phyloP scores from a whole-genome alignment of 2,329 filamentous ascomycete species.

The Aspergillus puulaauensis region DNA sequence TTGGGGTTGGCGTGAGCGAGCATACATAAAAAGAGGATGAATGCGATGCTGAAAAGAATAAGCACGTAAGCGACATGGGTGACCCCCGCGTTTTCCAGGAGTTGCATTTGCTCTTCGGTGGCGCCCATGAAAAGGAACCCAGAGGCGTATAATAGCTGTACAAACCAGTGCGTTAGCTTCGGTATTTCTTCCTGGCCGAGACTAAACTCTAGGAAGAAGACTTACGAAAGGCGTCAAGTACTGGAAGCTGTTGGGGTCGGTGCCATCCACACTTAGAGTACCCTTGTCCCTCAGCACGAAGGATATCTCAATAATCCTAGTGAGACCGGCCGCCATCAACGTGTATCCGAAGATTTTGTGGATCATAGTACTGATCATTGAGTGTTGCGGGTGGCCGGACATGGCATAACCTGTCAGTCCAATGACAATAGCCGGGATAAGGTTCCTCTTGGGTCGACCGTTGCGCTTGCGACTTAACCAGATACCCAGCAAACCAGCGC shows the following conservation, averaged over 20 bases:
- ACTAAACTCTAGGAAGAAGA: constrained; percentile 22
- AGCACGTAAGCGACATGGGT: constrained; percentile 91
- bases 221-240: constrained; percentile 69
- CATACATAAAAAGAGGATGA: constrained; percentile 82
- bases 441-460: constrained; percentile 84
- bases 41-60: constrained; percentile 86
- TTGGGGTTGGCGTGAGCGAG: constrained; percentile 24
- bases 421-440: constrained; percentile 89
- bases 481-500: constrained; percentile 82
- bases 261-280: constrained; percentile 64
- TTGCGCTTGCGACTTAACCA: constrained; percentile 86
- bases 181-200: neutral
- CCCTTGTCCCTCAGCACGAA: constrained; percentile 78
- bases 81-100: constrained; percentile 71
- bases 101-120: constrained; percentile 90
- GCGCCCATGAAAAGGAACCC: constrained; percentile 98
- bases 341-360: constrained; percentile 92
- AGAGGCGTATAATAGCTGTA: constrained; percentile 80
- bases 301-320: constrained; percentile 84
- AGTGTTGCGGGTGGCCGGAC: constrained; percentile 82
- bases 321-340: constrained; percentile 82
- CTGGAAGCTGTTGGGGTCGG: constrained; percentile 71
- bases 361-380: constrained; percentile 82
- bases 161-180: constrained; percentile 26
- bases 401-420: constrained; percentile 93